Conservation (phyloP, 768 basidiomycete species). For the Mycena venus region DNA sequence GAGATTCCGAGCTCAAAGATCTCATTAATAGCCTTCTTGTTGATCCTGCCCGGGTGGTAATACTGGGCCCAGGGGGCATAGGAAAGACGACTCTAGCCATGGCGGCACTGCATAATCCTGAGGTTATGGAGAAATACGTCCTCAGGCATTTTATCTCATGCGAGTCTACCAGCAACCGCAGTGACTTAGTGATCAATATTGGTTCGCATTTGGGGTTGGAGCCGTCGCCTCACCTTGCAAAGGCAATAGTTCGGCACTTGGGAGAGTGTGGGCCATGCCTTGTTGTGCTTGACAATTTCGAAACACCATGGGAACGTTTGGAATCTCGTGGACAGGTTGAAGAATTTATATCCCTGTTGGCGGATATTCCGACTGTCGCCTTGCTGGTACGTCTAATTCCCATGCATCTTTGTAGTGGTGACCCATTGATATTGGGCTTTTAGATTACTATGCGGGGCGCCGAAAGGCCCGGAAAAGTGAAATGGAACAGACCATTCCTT, state of each 20-base stretch:
- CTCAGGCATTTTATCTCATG: conserved; percentile 17
- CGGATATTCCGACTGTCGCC: conserved; percentile 10
- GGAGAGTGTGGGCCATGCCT: background rate
- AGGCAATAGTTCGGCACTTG: background rate
- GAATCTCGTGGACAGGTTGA: conserved; percentile 17
- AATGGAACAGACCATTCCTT: conserved; percentile 19
- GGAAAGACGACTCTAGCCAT: conserved; percentile 10
- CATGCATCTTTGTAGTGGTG: background rate
- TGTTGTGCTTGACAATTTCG: conserved; percentile 21
- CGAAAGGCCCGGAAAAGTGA: no score
- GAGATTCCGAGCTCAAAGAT: no score
- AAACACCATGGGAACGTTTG: conserved; percentile 19
- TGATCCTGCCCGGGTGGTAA: background rate
- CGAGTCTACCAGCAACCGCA: background rate
- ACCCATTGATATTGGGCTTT: background rate
- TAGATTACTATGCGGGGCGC: conserved; percentile 20
- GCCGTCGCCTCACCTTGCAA: background rate
- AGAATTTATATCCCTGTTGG: conserved; percentile 11
- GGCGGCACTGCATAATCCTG: conserved; percentile 1
- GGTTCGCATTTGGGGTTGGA: conserved; percentile 13
- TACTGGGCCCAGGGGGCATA: no score
- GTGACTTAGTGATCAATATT: background rate
- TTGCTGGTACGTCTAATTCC: background rate
- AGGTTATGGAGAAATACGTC: background rate
- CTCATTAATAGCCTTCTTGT: background rate